These are phyloP conservation scores for Aspergillus incahuasiensis DNA, from an alignment of 495 filamentous ascomycete genomes.

Conservation along the genomic window DNA sequence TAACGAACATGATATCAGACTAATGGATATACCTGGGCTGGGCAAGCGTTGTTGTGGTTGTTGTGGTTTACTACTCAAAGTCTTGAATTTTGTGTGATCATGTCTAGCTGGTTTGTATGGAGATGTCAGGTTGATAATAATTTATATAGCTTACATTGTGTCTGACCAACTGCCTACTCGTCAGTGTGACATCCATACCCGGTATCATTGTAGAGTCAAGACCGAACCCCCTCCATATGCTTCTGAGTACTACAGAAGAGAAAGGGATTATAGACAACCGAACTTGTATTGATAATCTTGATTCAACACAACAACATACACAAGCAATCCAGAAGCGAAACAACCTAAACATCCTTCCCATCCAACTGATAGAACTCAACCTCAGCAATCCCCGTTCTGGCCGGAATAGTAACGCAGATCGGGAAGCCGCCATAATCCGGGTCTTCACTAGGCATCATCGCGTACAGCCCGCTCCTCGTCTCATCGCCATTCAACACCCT, in stretches of 20 bases:
- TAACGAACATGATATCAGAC: background rate
- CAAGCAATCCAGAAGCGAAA: no score
- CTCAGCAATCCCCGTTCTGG: background rate
- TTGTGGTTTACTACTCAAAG: no score
- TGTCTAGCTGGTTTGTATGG: background rate
- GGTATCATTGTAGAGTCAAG: no score
- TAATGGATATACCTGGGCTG: background rate
- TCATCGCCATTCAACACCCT: constrained; percentile 45
- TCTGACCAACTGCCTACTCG: no score
- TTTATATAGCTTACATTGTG: no score
- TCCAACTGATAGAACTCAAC: background rate
- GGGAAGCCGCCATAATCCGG: background rate
- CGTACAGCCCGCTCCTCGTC: background rate
- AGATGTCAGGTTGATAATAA: constrained; percentile 2
- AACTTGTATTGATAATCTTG: no score
- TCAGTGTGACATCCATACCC: no score
- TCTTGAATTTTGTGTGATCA: background rate
- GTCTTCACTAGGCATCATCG: constrained; percentile 1
- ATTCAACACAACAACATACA: no score
- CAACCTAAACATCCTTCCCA: background rate
- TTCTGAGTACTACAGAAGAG: no score
- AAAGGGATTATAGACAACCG: no score
- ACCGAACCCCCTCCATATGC: no score
- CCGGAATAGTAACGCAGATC: constrained; percentile 3
- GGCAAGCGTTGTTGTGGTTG: no score